Evolutionary conservation across 2,329 filamentous ascomycete species (phyloP).

Genomic region (Myrmaecium sp.): DNA sequence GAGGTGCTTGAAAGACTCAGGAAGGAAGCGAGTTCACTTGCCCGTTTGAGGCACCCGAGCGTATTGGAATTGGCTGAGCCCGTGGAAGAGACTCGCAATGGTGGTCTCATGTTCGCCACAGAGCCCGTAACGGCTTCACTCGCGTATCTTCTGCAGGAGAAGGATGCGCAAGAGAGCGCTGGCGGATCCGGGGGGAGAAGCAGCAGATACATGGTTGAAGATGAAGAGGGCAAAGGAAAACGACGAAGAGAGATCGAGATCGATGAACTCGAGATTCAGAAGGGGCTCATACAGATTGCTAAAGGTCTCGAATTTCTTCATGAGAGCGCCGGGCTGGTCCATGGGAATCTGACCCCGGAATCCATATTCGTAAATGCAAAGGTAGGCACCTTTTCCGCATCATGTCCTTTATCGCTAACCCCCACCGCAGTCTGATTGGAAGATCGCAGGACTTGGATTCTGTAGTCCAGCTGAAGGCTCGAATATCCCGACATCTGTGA

Average conservation of each 20-base stretch:
- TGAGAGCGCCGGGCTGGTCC: constrained; percentile 83
- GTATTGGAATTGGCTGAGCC: constrained; percentile 87
- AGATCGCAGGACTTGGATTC: constrained; percentile 87
- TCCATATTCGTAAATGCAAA: constrained; percentile 90
- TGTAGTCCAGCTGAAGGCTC: constrained; percentile 65
- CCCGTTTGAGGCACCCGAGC: constrained; percentile 76
- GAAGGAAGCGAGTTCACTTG: constrained; percentile 79
- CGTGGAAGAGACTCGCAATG: constrained; percentile 81
- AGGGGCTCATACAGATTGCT: constrained; percentile 79
- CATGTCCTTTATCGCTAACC: constrained; percentile 11
- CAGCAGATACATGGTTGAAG: constrained; percentile 68
- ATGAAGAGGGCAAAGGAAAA: constrained; percentile 53
- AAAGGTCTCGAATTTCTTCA: constrained; percentile 92
- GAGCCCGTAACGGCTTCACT: constrained; percentile 85
- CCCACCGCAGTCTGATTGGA: constrained; percentile 69
- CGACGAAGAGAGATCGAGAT: constrained; percentile 69
- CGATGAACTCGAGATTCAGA: constrained; percentile 94
- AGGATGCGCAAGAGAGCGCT: constrained; percentile 66
- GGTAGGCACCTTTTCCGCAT: constrained; percentile 27
- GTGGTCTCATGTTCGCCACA: constrained; percentile 88
- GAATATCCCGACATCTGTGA: constrained; percentile 55
- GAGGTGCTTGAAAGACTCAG: constrained; percentile 83
- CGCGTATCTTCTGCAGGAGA: constrained; percentile 64
- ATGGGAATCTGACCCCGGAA: constrained; percentile 87
- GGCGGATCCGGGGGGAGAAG: constrained; percentile 52